Conservation (phyloP, 345 rosid species). For the Eucalyptus melliodora region DNA sequence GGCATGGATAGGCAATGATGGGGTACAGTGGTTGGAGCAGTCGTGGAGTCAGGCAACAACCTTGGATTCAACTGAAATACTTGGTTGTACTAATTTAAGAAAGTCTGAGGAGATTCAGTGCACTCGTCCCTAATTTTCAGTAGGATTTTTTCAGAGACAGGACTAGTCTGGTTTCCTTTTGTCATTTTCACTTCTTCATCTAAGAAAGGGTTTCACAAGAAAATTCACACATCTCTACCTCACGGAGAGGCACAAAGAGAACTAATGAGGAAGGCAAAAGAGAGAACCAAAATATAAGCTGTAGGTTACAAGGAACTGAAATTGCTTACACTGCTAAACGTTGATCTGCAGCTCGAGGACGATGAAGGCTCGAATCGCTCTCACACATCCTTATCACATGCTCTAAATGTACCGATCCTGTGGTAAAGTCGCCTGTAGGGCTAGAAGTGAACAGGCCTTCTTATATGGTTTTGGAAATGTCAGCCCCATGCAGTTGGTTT, state of each 20-base stretch:
- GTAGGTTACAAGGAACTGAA: not conserved
- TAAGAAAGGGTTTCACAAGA: not conserved
- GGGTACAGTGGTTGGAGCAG: not conserved
- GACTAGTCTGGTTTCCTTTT: not conserved
- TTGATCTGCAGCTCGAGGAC: not conserved
- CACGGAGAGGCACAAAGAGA: not conserved
- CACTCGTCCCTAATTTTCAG: not conserved
- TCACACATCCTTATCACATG: not conserved
- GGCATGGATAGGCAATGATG: not conserved
- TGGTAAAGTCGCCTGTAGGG: not conserved
- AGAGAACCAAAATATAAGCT: not conserved
- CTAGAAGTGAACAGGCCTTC: not conserved
- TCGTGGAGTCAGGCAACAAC: not conserved
- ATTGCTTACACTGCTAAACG: not conserved
- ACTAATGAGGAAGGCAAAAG: not conserved
- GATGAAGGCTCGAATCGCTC: not conserved
- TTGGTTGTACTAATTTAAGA: not conserved
- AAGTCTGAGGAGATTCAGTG: rapidly evolving
- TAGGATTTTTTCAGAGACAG: rapidly evolving
- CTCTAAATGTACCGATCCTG: not conserved
- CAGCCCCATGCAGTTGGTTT: not conserved
- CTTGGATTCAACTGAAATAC: rapidly evolving
- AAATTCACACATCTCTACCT: not conserved
- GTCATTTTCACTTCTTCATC: not conserved
- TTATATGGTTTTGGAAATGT: not conserved